Base-by-base conservation (phyloP, 805 yeast genomes). In the Saturnispora bothae region DNA sequence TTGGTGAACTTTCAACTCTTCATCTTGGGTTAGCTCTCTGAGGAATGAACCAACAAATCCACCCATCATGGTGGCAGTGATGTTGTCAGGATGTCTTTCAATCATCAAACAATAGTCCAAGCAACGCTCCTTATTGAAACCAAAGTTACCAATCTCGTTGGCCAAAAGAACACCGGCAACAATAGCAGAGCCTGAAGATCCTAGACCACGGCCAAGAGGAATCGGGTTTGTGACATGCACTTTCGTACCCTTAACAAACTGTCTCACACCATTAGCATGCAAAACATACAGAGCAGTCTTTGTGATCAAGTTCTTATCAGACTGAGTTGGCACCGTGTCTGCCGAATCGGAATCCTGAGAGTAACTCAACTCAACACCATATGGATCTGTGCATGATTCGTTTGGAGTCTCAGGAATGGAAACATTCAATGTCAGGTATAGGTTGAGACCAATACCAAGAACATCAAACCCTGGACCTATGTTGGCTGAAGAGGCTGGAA, bases 381-480 rank as follows among this genome's bases (percentile, higher is more conserved):
- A 69, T 36, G 83, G 76, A 53, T 83, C 85, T 2, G 48, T 42
- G 28, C 68, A 63, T 4, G 83, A 68, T 9, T 54, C 56, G 4
- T 70, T 65, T 10, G 53, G 47, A 33, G 63, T 62, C 15, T 51
- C 49, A 28, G 56, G 47, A 30, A 83, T 65, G 8, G 65, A 59
- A 22, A 86, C 95, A 3, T 68, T 65, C 41, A 92, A 66, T 38
- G 78, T 81, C 40, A 92, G 65, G 53, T 64, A 85, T 35, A 86
- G 63, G 44, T 81, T 71, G 47, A 92, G 68, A 33, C 96, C 96
- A 29, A 92, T 79, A 18, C 98, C 98, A 36, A 92, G 64, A 5
- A 92, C 98, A 60, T 92, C 98, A 54, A 89, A 92, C 1, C 98
- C 98, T 8, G 98, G 98, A 7, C 98, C 98, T 37, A 92, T 89